Conservation (phyloP, 2,329 filamentous ascomycete species). For the Clarireedia hainanense region DNA sequence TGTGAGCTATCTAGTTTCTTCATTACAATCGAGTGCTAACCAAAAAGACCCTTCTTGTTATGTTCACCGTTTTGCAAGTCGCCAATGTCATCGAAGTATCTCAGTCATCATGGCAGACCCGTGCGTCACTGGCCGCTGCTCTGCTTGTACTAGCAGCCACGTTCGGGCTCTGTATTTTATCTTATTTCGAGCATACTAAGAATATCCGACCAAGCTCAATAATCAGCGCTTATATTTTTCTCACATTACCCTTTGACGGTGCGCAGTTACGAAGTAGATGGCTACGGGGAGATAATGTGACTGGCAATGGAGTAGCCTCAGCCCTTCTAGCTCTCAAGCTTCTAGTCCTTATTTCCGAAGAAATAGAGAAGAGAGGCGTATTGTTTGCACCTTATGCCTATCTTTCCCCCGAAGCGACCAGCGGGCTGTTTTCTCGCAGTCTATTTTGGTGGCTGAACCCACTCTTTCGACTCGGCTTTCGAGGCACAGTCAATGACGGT, state of each 20-base stretch:
- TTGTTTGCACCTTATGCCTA: constrained; percentile 9
- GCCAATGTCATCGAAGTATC: constrained; percentile 14
- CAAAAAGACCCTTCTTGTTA: constrained; percentile 10
- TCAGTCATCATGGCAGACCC: constrained; percentile 10
- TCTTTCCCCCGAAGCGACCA: constrained; percentile 26
- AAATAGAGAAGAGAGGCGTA: constrained; percentile 14
- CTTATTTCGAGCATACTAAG: constrained; percentile 18
- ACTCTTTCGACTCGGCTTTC: constrained; percentile 28
- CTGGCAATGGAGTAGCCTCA: constrained; percentile 6
- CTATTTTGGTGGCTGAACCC: constrained; percentile 32
- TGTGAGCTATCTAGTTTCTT: constrained; percentile 5
- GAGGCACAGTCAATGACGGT: constrained; percentile 24
- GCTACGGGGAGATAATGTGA: not conserved
- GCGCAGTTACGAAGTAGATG: constrained; percentile 16
- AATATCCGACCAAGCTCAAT: constrained; percentile 19
- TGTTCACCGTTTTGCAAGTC: constrained; percentile 15
- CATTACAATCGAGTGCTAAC: not conserved
- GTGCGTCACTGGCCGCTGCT: constrained; percentile 17
- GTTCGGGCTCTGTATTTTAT: constrained; percentile 14
- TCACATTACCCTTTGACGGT: constrained; percentile 21
- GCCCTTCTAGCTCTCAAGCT: constrained; percentile 7
- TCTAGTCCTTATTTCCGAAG: constrained; percentile 17
- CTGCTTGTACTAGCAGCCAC: constrained; percentile 15
- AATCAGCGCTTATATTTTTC: constrained; percentile 20
- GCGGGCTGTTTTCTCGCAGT: constrained; percentile 28